These are phyloP conservation scores for Phytophthora sp. DNA, from an alignment of 352 stramenopile species.

Conservation along the genomic window DNA sequence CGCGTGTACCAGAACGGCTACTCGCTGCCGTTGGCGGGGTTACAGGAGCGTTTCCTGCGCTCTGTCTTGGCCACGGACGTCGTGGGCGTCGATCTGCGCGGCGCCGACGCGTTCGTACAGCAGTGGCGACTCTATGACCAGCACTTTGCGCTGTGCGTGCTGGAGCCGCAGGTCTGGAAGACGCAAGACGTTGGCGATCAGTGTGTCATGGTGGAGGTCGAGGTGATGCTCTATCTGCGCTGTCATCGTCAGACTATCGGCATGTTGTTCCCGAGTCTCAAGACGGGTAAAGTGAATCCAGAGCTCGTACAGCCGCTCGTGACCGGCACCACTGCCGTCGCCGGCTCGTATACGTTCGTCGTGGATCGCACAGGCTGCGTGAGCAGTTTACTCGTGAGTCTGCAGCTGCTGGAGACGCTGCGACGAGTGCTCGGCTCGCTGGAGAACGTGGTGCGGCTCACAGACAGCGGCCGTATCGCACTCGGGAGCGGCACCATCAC, in stretches of 20 bases:
- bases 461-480: conserved; percentile 20
- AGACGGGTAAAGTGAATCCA: conserved; percentile 20
- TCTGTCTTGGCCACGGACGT: conserved; percentile 36
- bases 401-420: conserved; percentile 43
- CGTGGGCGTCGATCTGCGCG: conserved; percentile 20
- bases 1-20: conserved; percentile 40
- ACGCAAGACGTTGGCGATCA: conserved; percentile 24
- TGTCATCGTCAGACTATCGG: conserved; percentile 35
- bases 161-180: conserved; percentile 38
- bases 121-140: conserved; percentile 40
- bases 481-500: conserved; percentile 38
- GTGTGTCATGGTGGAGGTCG: conserved; percentile 34
- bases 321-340: conserved; percentile 27
- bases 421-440: conserved; percentile 35
- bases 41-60: conserved; percentile 39
- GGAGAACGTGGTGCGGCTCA: conserved; percentile 27
- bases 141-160: conserved; percentile 26
- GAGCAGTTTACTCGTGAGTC: conserved; percentile 27
- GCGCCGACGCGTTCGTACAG: conserved; percentile 35
- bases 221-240: conserved; percentile 41
- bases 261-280: conserved; percentile 38
- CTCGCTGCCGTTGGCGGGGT: conserved; percentile 14
- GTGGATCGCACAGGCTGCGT: conserved; percentile 36
- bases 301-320: conserved; percentile 28
- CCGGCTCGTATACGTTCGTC: conserved; percentile 36